Percentiles rank a stretch among this genome's conserved stretches.
Evolutionary conservation across 2,329 filamentous ascomycete genomes (phyloP).

Genomic region (Lachnellula occidentalis): DNA sequence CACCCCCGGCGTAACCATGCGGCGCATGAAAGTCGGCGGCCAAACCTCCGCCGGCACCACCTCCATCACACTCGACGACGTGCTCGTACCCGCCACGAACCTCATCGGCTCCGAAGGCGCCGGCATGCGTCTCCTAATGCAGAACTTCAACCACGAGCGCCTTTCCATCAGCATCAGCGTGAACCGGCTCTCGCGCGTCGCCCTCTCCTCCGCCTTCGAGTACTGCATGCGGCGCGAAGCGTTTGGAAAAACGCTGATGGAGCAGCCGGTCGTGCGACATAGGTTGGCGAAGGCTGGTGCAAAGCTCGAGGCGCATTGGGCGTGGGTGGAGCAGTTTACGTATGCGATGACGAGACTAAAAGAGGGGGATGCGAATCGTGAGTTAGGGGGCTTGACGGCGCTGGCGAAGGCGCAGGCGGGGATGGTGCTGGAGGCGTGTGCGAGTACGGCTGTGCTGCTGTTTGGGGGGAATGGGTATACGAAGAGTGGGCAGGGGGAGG

Average conservation of each 20-base stretch:
- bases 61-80: constrained; percentile 71
- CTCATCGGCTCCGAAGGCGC: constrained; percentile 63
- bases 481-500: constrained; percentile 62
- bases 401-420: constrained; percentile 68
- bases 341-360: constrained; percentile 61
- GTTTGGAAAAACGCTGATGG: constrained; percentile 63
- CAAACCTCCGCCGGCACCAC: constrained; percentile 64
- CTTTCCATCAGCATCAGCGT: constrained; percentile 60
- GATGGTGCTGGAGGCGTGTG: constrained; percentile 67
- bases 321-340: constrained; percentile 67
- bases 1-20: constrained; percentile 61
- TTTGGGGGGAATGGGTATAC: constrained; percentile 74
- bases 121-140: constrained; percentile 72
- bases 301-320: constrained; percentile 62
- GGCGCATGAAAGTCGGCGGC: constrained; percentile 61
- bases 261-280: constrained; percentile 69
- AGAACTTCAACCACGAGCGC: constrained; percentile 76
- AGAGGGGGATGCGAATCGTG: constrained; percentile 53
- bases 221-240: constrained; percentile 62
- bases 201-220: constrained; percentile 52
- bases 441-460: constrained; percentile 61
- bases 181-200: constrained; percentile 57
- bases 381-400: constrained; percentile 67
- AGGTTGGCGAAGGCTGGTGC: constrained; percentile 66
- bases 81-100: constrained; percentile 65